Evolutionary conservation across 75 land plant species (phyloP), one percentile per base, ranked within the genome.

Genomic region (Selaginella moellendorffii): DNA sequence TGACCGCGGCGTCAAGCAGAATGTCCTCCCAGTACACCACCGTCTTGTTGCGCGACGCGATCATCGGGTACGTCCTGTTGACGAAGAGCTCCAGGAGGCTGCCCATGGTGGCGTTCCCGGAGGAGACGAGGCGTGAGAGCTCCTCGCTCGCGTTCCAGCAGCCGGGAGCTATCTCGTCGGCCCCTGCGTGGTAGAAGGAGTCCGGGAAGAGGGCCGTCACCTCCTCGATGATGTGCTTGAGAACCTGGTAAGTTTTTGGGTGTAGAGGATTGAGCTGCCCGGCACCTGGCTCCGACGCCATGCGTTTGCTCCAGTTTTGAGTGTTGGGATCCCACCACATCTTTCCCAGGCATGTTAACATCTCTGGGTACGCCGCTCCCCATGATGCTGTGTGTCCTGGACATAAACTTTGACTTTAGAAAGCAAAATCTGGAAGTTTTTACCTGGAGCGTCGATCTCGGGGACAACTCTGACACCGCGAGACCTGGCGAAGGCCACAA

Each of bases 371-470:
- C 0, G 97, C 97, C 52, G 46, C 80, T 0, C 83, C 88, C 97
- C 97, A 90, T 18, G 97, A 87, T n/a, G 78, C 93, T 2, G 93
- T 76, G 71, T 90, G 97, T 27, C 80, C 97, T 90, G 79, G 64
- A 56, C 8, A 56, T 21, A 21, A 8, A 21, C n/a, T 8, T 56
- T 8, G 5, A 56, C 5, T 24, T 2, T 56, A 56, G 2, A n/a
- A n/a, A n/a, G n/a, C n/a, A n/a, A n/a, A n/a, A n/a, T n/a, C n/a
- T n/a, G n/a, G n/a, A n/a, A n/a, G n/a, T n/a, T n/a, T n/a, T n/a
- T n/a, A 90, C 96, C 96, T 30, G 97, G 97, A 30, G 61, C 36
- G 30, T 91, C 97, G 54, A 91, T 71, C 65, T 91, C 97, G 18
- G 97, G 97, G 17, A 91, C 2, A 24, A 91, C 79, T 12, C 97